Evolutionary conservation across 139 green algal genomes (phyloP).

Genomic region (Pleodorina starrii): DNA sequence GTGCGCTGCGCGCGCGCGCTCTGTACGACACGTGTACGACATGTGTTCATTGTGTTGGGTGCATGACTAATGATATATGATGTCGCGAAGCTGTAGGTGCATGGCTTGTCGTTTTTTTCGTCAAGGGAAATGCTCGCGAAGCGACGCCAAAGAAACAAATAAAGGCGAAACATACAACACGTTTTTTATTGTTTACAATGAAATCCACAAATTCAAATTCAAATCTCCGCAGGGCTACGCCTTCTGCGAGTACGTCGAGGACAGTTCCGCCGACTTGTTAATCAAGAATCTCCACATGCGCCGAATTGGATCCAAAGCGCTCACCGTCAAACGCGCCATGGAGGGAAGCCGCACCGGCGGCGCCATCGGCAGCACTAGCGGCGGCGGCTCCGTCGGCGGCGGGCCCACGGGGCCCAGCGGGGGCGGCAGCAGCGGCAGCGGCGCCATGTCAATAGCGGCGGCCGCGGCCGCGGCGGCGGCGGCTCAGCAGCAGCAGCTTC

Average conservation of each 20-base stretch:
- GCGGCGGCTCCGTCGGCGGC: neutral
- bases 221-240: slow-evolving; percentile 92
- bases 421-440: neutral
- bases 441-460: neutral
- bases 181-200: too few relatives aligned
- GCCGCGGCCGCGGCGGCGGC: neutral
- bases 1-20: slow-evolving; percentile 46
- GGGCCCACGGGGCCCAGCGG: neutral
- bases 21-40: neutral
- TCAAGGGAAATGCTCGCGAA: too few relatives aligned
- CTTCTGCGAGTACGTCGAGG: slow-evolving; percentile 87
- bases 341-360: slow-evolving; percentile 46
- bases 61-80: too few relatives aligned
- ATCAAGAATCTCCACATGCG: slow-evolving; percentile 82
- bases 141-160: too few relatives aligned
- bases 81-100: too few relatives aligned
- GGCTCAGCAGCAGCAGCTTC: neutral
- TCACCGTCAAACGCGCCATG: slow-evolving; percentile 74
- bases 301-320: slow-evolving; percentile 75
- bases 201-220: too few relatives aligned
- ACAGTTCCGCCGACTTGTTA: slow-evolving; percentile 70
- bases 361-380: neutral
- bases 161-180: too few relatives aligned
- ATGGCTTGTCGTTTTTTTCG: too few relatives aligned
- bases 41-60: too few relatives aligned